phyloP scores from a whole-genome alignment of 805 yeast genomes.

The Schizosaccharomyces pombe region DNA sequence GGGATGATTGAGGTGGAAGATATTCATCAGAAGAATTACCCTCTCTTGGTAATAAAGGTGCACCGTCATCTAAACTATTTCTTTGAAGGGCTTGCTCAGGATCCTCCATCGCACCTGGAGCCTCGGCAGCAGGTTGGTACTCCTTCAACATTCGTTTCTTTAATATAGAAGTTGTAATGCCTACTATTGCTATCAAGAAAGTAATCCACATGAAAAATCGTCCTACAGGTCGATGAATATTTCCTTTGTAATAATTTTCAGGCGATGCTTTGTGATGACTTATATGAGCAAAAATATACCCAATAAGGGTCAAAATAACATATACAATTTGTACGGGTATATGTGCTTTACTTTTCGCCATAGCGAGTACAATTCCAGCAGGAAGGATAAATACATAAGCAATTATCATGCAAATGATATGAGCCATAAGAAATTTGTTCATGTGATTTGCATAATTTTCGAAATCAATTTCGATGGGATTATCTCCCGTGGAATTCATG shows the following conservation, averaged over 20 bases:
- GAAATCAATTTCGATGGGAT: background rate
- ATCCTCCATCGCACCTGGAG: background rate
- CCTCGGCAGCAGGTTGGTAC: background rate
- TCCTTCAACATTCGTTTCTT: background rate
- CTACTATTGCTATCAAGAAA: background rate
- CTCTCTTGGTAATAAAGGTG: background rate
- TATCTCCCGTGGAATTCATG: background rate
- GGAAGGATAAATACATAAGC: slow-evolving; percentile 43
- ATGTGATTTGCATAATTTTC: background rate
- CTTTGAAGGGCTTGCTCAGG: background rate
- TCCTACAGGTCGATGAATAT: background rate
- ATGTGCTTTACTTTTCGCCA: slow-evolving; percentile 33
- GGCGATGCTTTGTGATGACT: slow-evolving; percentile 17
- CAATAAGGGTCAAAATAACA: slow-evolving; percentile 22
- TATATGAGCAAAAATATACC: slow-evolving; percentile 26
- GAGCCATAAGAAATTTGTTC: slow-evolving; percentile 14
- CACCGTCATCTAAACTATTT: background rate
- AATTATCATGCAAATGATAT: slow-evolving; percentile 23
- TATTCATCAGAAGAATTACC: no score
- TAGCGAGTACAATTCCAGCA: slow-evolving; percentile 36
- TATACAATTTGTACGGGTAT: slow-evolving; percentile 33
- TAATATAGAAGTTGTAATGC: background rate
- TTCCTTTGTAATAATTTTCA: background rate
- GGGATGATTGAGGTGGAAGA: no score
- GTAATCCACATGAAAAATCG: background rate